Conservation (phyloP, 1,284 basidiomycete genomes). For the Cryptococcus sp. region DNA sequence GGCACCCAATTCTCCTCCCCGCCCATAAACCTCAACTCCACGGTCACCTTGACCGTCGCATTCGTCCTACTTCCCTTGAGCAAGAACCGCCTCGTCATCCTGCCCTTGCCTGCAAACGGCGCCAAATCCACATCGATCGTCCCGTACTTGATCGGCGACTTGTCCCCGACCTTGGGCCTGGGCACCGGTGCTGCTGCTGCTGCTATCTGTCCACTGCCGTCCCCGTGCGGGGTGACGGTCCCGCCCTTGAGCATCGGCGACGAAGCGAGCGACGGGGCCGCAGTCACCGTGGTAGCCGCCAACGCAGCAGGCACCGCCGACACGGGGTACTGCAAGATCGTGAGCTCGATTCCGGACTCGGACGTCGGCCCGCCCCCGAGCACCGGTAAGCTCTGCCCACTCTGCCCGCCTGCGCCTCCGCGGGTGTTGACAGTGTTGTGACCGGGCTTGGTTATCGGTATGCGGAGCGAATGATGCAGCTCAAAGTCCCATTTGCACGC, state of each 20-base stretch:
- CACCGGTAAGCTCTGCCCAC: slow-evolving; percentile 22
- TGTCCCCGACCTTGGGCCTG: slow-evolving; percentile 7
- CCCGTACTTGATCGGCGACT: slow-evolving; percentile 30
- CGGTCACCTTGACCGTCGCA: slow-evolving; percentile 47
- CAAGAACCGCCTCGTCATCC: slow-evolving; percentile 41
- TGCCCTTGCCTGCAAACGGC: slow-evolving; percentile 46
- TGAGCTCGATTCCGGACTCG: slow-evolving; percentile 38
- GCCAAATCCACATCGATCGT: slow-evolving; percentile 48
- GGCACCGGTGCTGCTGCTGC: no score
- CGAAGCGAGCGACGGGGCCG: no score
- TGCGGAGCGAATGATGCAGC: slow-evolving; percentile 35
- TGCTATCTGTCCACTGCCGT: neutral
- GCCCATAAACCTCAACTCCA: slow-evolving; percentile 42
- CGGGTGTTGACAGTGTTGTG: slow-evolving; percentile 3
- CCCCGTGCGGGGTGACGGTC: neutral
- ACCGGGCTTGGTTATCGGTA: slow-evolving; percentile 35
- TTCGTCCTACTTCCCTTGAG: slow-evolving; percentile 46
- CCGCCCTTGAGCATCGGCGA: no score
- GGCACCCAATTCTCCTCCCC: slow-evolving; percentile 41
- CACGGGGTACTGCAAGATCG: slow-evolving; percentile 30
- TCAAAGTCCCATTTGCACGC: slow-evolving; percentile 42
- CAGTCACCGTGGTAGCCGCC: no score
- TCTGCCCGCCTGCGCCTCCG: neutral
- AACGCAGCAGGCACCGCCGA: neutral
- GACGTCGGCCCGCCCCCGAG: slow-evolving; percentile 40